Conservation (phyloP, 805 yeast genomes). For the Candida palmyrensis region DNA sequence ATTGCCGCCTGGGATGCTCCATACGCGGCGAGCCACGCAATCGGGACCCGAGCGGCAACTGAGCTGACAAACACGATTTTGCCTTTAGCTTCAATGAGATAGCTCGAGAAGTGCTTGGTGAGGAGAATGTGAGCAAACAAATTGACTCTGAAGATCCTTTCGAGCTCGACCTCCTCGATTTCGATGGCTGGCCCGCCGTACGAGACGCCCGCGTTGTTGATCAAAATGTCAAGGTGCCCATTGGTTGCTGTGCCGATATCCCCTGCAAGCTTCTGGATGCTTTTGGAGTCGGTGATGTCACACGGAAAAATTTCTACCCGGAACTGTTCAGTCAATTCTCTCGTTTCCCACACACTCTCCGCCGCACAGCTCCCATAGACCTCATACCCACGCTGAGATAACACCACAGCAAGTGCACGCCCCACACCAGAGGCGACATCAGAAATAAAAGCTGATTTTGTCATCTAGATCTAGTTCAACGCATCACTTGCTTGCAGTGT, state of each 20-base stretch:
- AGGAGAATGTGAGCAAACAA: conserved; percentile 33
- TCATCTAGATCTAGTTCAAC: too few relatives aligned
- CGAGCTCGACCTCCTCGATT: conserved; percentile 16
- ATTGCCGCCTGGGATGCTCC: conserved; percentile 38
- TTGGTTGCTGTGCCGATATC: conserved; percentile 19
- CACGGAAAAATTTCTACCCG: conserved; percentile 26
- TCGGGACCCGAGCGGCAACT: conserved; percentile 26
- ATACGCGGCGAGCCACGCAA: conserved; percentile 30
- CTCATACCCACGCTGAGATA: conserved; percentile 16
- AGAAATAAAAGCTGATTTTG: conserved; percentile 17
- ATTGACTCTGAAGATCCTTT: conserved; percentile 25
- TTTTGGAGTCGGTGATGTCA: conserved; percentile 31
- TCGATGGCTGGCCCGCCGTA: conserved; percentile 28
- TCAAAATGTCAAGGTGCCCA: conserved; percentile 31
- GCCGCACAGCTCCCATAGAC: conserved; percentile 14
- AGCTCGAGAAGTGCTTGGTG: conserved; percentile 26
- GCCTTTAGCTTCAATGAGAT: conserved; percentile 29
- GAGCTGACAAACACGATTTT: conserved; percentile 35
- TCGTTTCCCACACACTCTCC: conserved; percentile 11
- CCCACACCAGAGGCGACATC: conserved; percentile 25
- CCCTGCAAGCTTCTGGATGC: conserved; percentile 17
- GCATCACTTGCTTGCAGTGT: too few relatives aligned
- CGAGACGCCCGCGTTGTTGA: conserved; percentile 38
- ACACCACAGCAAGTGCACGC: conserved; percentile 15
- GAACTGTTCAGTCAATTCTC: conserved; percentile 11